These are phyloP conservation scores for Fusarium keratoplasticum DNA, from an alignment of 2,329 filamentous ascomycete genomes.

Conservation along the genomic window DNA sequence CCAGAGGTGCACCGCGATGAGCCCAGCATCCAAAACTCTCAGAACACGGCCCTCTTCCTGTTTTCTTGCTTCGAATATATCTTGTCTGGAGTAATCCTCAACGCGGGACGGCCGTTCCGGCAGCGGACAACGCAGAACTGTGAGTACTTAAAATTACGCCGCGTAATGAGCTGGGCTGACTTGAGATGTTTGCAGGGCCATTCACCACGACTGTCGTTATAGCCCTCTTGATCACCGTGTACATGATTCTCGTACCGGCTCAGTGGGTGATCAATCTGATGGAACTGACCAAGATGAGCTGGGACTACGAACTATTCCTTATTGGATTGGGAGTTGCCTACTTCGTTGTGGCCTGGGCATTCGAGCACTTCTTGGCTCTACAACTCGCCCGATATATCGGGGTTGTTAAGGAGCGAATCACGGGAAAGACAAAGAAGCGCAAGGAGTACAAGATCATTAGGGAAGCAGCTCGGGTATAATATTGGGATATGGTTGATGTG, in stretches of 20 bases:
- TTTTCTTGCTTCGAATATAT: constrained; percentile 96
- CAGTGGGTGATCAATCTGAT: constrained; percentile 78
- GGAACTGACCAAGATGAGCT: constrained; percentile 84
- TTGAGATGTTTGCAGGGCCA: constrained; percentile 67
- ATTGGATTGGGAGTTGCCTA: constrained; percentile 76
- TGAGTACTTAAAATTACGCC: constrained; percentile 55
- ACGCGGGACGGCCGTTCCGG: constrained; percentile 90
- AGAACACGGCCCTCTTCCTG: constrained; percentile 92
- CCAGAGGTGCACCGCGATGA: constrained; percentile 82
- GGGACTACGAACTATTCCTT: constrained; percentile 78
- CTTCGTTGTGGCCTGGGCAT: constrained; percentile 75
- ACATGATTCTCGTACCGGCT: constrained; percentile 84
- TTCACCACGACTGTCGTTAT: constrained; percentile 82
- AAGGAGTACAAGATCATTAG: constrained; percentile 89
- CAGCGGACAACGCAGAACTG: constrained; percentile 83
- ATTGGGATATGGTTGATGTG: neutral
- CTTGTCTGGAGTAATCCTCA: constrained; percentile 87
- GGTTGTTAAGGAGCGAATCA: constrained; percentile 66
- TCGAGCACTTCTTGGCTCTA: constrained; percentile 79
- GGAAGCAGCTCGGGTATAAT: constrained; percentile 60
- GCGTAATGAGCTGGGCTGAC: constrained; percentile 1
- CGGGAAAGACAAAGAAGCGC: constrained; percentile 76
- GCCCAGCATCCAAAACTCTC: constrained; percentile 88
- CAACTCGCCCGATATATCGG: constrained; percentile 76
- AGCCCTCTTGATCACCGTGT: constrained; percentile 74